Evolutionary conservation across 2,329 filamentous ascomycete species (phyloP).

Genomic region (Colletotrichum tofieldiae): DNA sequence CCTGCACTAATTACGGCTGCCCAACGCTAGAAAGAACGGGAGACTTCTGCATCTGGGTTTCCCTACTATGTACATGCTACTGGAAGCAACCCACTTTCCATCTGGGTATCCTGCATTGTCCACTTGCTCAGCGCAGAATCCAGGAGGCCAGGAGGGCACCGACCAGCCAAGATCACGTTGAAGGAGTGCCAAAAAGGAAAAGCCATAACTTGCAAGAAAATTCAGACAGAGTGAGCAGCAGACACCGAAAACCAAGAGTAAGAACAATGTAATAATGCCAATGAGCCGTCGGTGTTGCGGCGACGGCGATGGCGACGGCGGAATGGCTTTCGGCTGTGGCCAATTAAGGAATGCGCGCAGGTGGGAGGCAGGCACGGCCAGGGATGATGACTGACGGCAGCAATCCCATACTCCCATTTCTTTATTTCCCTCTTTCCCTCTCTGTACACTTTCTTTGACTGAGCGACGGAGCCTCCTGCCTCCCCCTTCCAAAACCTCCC

Average conservation of each 20-base stretch:
- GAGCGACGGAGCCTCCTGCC: not conserved
- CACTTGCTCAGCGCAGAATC: not conserved
- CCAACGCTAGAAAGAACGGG: conserved; percentile 10
- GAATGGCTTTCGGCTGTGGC: not conserved
- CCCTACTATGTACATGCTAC: not conserved
- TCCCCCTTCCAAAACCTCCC: not conserved
- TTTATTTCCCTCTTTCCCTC: not conserved
- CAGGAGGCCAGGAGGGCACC: conserved; percentile 13
- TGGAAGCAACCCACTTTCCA: conserved; percentile 2
- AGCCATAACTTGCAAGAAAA: not conserved
- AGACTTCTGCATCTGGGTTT: not conserved
- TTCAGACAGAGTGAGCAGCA: not conserved
- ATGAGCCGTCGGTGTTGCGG: conserved; percentile 13
- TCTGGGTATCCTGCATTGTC: not conserved
- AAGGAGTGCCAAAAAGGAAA: not conserved
- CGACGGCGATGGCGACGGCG: not conserved
- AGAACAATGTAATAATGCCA: not conserved
- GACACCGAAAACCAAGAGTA: not conserved
- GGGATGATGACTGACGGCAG: conserved; percentile 20
- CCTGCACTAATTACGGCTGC: not conserved
- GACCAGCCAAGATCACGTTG: not conserved
- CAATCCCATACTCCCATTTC: not conserved
- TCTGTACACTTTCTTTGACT: not conserved
- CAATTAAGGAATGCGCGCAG: conserved; percentile 13
- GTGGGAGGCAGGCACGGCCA: conserved; percentile 23